Conservation (phyloP, 2,329 filamentous ascomycete species). For the Colletotrichum gloeosporioides region DNA sequence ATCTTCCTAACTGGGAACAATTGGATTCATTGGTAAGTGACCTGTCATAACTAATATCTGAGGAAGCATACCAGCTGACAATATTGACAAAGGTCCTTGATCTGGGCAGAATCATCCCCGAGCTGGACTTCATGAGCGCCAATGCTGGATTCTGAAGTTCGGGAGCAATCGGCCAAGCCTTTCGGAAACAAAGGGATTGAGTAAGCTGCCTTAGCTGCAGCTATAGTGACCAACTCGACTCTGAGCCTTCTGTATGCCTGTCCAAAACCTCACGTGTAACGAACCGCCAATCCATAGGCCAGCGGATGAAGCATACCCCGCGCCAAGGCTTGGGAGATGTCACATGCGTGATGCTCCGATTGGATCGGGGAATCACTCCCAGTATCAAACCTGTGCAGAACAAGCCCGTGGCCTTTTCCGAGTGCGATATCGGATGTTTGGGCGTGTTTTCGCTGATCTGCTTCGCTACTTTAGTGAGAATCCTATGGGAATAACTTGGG, state of each 20-base stretch:
- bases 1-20: conserved; percentile 27
- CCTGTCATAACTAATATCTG: fast-evolving
- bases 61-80: background rate
- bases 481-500: fast-evolving
- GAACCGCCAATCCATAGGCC: background rate
- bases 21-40: conserved; percentile 22
- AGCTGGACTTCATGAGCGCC: background rate
- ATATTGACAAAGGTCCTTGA: background rate
- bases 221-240: background rate
- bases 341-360: background rate
- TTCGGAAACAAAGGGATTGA: background rate
- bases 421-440: background rate
- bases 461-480: background rate
- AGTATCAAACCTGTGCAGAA: background rate
- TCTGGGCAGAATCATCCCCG: background rate
- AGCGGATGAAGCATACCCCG: background rate
- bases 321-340: background rate
- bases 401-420: background rate
- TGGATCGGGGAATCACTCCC: background rate
- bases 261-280: background rate
- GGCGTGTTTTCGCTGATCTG: background rate
- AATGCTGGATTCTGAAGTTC: background rate
- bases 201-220: background rate
- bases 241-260: background rate
- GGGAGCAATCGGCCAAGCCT: background rate